A percentile compares a stretch with the other conserved stretches of the same genome.
These are phyloP conservation scores for Elsinoe batatas DNA, from an alignment of 2,329 filamentous ascomycete species.

Conservation along the genomic window DNA sequence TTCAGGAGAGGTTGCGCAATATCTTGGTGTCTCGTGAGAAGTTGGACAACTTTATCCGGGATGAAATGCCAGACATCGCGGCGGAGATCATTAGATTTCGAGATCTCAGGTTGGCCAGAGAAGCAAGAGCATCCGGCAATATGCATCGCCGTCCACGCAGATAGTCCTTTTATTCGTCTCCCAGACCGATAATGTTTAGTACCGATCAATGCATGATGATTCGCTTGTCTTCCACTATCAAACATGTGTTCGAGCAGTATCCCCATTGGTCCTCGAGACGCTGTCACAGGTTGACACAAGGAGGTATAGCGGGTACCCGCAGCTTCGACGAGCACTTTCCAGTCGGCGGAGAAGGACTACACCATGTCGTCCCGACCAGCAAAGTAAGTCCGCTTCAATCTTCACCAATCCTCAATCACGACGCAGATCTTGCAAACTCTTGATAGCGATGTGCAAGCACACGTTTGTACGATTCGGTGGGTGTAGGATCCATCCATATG, in stretches of 20 bases:
- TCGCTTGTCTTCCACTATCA: too few relatives aligned
- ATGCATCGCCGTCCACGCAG: not conserved
- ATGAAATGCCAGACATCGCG: constrained; percentile 15
- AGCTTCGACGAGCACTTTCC: too few relatives aligned
- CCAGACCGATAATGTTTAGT: too few relatives aligned
- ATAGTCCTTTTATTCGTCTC: not conserved
- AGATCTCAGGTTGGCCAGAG: not conserved
- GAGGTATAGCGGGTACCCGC: too few relatives aligned
- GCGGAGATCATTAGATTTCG: not conserved
- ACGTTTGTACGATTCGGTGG: not conserved
- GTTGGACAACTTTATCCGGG: constrained; percentile 23
- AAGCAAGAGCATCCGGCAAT: not conserved
- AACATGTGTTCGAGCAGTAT: too few relatives aligned
- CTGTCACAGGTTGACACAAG: too few relatives aligned
- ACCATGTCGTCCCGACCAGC: not conserved
- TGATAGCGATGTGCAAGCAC: not conserved
- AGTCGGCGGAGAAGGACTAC: too few relatives aligned
- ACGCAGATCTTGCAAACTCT: too few relatives aligned
- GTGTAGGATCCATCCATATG: not conserved
- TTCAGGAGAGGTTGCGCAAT: not conserved
- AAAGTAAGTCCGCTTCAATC: too few relatives aligned
- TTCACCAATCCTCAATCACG: too few relatives aligned
- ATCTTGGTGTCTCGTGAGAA: constrained; percentile 17
- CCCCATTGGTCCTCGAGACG: too few relatives aligned
- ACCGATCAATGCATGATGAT: too few relatives aligned